Evolutionary conservation across 2,329 filamentous ascomycete genomes (phyloP), one percentile per base, ranked within the genome.

Genomic region (Tolypocladium endophyticum): DNA sequence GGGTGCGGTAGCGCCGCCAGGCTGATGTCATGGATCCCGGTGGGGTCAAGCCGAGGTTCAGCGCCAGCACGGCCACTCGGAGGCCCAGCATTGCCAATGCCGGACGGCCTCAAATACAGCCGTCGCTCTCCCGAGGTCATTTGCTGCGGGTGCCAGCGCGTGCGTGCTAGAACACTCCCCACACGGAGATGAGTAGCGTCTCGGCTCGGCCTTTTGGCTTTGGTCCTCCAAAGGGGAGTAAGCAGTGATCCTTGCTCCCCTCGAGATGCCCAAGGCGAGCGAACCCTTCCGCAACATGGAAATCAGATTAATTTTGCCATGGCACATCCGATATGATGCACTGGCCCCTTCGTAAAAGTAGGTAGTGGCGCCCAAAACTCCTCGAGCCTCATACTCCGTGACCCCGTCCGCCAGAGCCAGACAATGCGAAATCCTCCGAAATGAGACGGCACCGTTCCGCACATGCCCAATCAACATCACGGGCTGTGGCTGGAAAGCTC

Each of bases 11-110:
- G 47, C 47, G 47, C 18, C 16, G 30, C 47, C 28, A 16, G 47
- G 5, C 45, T 53, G 50, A 53, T 53, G 50, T 53, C 50, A 53
- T 53, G 50, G 50, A 35, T 53, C 30, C 50, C 50, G 7, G 30
- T 53, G 50, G 47, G 47, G 25, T 18, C 47, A 16, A 50, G 47
- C 47, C 47, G 47, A 52, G 47, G 47, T 33, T 30, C 47, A 45
- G n/a, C 23, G 28, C 39, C 55, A 39, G 39, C 38, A 56, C n/a
- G 25, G 47, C 60, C 58, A 61, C 55, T 61, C 58, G 56, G 58
- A 57, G 57, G 23, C 28, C 39, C 57, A 53, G 57, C 57, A 61
- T 61, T 61, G 59, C 38, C 59, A 61, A 61, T 36, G 20, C 30
- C 25, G 45, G 45, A 18, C 45, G 8, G 43, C 43, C n/a, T 45